Percentiles rank a stretch among this genome's conserved stretches.
Conservation (phyloP, 257 asterid species). For the Solanum boliviense region DNA sequence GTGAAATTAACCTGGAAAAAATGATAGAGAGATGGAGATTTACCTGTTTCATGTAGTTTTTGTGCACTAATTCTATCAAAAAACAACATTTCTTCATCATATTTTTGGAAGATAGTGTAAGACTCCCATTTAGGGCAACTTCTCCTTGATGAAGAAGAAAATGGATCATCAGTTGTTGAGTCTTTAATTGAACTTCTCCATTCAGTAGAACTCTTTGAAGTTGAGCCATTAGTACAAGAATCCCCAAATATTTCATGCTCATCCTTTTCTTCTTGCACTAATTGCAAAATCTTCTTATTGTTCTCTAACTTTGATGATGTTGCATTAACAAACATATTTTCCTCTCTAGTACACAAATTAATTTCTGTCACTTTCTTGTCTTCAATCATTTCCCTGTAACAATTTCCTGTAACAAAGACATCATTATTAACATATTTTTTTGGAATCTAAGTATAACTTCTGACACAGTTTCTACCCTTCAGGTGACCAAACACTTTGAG, state of each 20-base stretch:
- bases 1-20: not conserved
- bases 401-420: not conserved
- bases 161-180: constrained; percentile 77
- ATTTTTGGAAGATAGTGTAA: constrained; percentile 80
- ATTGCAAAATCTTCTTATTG: constrained; percentile 28
- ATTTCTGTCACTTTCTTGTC: constrained; percentile 14
- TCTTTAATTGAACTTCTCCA: constrained; percentile 81
- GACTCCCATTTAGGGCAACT: constrained; percentile 99
- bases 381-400: not conserved
- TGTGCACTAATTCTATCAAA: constrained; percentile 72
- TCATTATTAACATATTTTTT: not conserved
- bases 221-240: constrained; percentile 71
- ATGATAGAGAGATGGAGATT: not conserved
- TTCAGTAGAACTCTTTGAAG: constrained; percentile 83
- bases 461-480: not conserved
- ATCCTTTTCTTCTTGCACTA: constrained; percentile 26
- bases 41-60: constrained; percentile 87
- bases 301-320: constrained; percentile 18
- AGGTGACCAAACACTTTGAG: no score
- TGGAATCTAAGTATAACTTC: no score
- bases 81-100: constrained; percentile 86
- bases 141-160: constrained; percentile 76
- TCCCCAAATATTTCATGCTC: constrained; percentile 52
- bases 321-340: constrained; percentile 31
- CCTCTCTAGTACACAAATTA: constrained; percentile 20